Evolutionary conservation across 805 yeast species (phyloP).

Genomic region (Metschnikowia aberdeeniae): DNA sequence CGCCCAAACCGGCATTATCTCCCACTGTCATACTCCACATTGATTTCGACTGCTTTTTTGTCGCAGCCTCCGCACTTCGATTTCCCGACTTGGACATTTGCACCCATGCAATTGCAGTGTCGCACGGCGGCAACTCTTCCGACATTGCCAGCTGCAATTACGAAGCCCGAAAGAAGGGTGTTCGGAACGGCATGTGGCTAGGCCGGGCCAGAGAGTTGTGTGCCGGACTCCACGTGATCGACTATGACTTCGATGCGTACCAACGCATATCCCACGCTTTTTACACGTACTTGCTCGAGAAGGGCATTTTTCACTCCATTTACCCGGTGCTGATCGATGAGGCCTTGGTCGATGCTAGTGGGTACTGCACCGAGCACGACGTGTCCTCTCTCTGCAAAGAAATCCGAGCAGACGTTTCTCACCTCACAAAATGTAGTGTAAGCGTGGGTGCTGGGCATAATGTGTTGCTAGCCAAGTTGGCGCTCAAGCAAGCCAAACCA

Average conservation of each 20-base stretch:
- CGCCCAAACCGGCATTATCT: conserved; percentile 5
- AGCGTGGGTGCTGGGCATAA: conserved; percentile 79
- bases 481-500: conserved; percentile 76
- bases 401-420: conserved; percentile 40
- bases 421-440: conserved; percentile 56
- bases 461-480: conserved; percentile 72
- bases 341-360: conserved; percentile 67
- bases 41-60: conserved; percentile 94
- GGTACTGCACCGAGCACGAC: conserved; percentile 17
- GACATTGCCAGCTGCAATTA: conserved; percentile 94
- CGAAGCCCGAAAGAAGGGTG: conserved; percentile 73
- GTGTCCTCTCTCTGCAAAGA: conserved; percentile 22
- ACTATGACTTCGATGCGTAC: conserved; percentile 72
- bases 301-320: conserved; percentile 44
- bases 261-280: conserved; percentile 61
- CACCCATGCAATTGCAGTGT: conserved; percentile 55
- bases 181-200: conserved; percentile 89
- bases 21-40: conserved; percentile 58
- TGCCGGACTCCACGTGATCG: conserved; percentile 59
- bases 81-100: conserved; percentile 51
- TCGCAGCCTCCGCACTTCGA: conserved; percentile 68
- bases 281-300: conserved; percentile 52
- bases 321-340: conserved; percentile 92
- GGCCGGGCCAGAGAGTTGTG: conserved; percentile 59
- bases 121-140: conserved; percentile 57